Percentiles rank a stretch among this genome's conserved stretches.
Evolutionary conservation across 306 rosid genomes (phyloP).

Genomic region (Calophaca sinica): DNA sequence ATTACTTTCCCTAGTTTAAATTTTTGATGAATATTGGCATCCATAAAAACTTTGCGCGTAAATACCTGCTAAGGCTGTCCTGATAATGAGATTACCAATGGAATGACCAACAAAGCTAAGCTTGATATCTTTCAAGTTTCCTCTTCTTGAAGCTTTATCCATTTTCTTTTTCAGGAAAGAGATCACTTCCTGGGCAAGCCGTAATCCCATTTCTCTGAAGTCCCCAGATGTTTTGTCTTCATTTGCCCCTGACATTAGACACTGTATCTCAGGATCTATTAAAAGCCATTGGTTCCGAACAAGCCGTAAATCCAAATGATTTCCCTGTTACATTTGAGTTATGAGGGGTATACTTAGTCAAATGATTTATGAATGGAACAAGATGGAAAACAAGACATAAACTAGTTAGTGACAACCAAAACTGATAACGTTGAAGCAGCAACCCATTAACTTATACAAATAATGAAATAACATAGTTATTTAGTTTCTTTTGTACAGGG

Average conservation of each 20-base stretch:
- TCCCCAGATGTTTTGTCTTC: conserved; percentile 93
- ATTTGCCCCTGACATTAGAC: conserved; percentile 90
- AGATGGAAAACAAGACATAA: not conserved
- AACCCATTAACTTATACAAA: conserved; percentile 8
- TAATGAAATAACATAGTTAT: not conserved
- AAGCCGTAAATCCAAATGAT: conserved; percentile 95
- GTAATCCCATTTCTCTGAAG: conserved; percentile 93
- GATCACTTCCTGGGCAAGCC: conserved; percentile 91
- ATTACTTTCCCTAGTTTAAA: conserved; percentile 23
- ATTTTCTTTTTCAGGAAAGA: conserved; percentile 83
- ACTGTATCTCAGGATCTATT: conserved; percentile 88
- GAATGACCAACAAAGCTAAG: conserved; percentile 98
- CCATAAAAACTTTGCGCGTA: conserved; percentile 8
- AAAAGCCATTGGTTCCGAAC: conserved; percentile 96
- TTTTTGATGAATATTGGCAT: conserved; percentile 22
- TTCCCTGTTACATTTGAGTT: conserved; percentile 70
- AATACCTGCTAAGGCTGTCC: conserved; percentile 91
- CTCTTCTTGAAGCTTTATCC: conserved; percentile 77
- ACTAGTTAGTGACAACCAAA: conserved; percentile 11
- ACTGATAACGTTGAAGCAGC: conserved; percentile 27
- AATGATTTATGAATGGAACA: conserved; percentile 11
- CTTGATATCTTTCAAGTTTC: conserved; percentile 66
- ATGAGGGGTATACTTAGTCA: conserved; percentile 28
- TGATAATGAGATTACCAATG: conserved; percentile 88
- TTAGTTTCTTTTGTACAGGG: conserved; percentile 2